Percentiles rank a stretch among this genome's conserved stretches.
Evolutionary conservation across 306 rosid species (phyloP).

Genomic region (Mimosa bimucronata): DNA sequence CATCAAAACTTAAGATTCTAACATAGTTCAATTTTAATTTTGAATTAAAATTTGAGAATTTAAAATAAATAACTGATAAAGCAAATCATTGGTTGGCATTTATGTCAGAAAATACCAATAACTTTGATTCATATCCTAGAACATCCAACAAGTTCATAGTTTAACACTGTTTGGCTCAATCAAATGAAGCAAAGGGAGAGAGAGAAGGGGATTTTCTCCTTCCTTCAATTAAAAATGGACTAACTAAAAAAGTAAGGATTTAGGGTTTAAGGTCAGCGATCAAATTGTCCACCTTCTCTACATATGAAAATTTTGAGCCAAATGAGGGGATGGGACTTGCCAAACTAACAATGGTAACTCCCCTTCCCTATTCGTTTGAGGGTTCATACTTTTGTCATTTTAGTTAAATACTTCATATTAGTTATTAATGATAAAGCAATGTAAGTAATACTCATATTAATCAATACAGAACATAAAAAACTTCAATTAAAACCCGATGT

Average conservation of each 20-base stretch:
- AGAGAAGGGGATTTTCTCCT: neutral
- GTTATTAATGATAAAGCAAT: neutral
- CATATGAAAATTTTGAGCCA: neutral
- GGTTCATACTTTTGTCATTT: neutral
- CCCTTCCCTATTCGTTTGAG: neutral
- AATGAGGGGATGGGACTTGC: no score
- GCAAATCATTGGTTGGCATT: neutral
- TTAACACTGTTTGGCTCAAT: neutral
- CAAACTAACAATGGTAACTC: neutral
- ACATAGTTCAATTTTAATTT: neutral
- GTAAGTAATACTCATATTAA: neutral
- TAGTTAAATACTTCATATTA: neutral
- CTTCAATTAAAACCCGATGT: neutral
- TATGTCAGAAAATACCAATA: neutral
- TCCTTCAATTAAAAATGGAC: neutral
- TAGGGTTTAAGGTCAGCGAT: no score
- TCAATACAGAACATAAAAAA: neutral
- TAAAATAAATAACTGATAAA: neutral
- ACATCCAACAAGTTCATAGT: neutral
- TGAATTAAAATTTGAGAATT: neutral
- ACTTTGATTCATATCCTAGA: neutral
- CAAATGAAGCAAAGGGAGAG: no score
- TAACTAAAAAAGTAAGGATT: neutral
- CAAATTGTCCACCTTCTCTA: no score
- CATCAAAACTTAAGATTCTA: no score